phyloP scores from a whole-genome alignment of 208 protist genomes.

The Acanthamoeba lenticulata region DNA sequence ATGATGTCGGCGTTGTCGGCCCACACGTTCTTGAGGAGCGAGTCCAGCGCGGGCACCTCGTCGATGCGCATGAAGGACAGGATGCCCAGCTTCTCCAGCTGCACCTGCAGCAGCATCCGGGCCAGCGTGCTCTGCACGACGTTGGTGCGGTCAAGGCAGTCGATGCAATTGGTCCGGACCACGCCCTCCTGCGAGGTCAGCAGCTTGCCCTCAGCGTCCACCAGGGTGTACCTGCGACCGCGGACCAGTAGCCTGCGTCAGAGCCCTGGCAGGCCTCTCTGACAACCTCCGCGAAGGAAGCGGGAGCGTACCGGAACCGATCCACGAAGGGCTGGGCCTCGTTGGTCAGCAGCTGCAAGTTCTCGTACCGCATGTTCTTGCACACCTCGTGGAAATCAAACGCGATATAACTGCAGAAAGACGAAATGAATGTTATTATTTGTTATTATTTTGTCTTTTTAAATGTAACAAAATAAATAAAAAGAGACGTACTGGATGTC shows the following conservation, averaged over 20 bases:
- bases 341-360: constrained; percentile 76
- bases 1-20: constrained; percentile 86
- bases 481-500: constrained; percentile 54
- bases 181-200: constrained; percentile 76
- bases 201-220: constrained; percentile 40
- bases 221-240: not conserved
- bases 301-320: not conserved
- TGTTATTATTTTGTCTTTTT: too few species aligned
- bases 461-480: not conserved
- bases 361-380: constrained; percentile 80
- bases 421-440: not conserved
- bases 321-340: constrained; percentile 59
- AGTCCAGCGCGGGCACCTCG: constrained; percentile 14
- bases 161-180: constrained; percentile 87
- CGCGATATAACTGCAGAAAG: constrained; percentile 76
- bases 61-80: constrained; percentile 47
- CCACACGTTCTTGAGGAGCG: constrained; percentile 77
- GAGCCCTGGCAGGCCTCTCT: not conserved
- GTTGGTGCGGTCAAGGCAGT: constrained; percentile 88
- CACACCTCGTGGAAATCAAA: constrained; percentile 88
- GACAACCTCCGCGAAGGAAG: not conserved
- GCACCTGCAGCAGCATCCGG: constrained; percentile 38
- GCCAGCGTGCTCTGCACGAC: constrained; percentile 85
- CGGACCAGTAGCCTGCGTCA: not conserved
- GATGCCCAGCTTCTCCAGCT: constrained; percentile 65